Evolutionary conservation across 78 protist species (phyloP).

Genomic region (Pigoraptor vietnamica): DNA sequence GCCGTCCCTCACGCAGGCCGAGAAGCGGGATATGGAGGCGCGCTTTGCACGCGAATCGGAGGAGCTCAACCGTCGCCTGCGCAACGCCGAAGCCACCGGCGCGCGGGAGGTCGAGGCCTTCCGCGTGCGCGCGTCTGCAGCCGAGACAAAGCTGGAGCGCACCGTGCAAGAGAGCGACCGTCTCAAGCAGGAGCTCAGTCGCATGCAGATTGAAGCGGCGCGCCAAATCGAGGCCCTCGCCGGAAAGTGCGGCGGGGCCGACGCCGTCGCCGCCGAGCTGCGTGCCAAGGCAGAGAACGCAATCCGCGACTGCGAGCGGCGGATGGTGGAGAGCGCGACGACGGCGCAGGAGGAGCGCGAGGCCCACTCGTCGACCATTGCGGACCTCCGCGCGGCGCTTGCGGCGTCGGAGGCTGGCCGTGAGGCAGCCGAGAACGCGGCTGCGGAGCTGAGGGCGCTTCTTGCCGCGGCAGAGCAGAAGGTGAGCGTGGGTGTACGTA

Average conservation of each 20-base stretch:
- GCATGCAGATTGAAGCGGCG: not conserved
- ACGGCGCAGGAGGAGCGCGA: not conserved
- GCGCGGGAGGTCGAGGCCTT: not conserved
- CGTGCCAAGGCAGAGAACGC: not conserved
- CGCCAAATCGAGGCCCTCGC: not conserved
- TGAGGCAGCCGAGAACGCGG: not conserved
- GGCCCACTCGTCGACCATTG: not conserved
- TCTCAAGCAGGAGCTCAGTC: not conserved
- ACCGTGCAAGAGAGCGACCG: not conserved
- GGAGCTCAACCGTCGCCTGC: not conserved
- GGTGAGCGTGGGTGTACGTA: not conserved
- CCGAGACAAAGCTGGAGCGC: not conserved
- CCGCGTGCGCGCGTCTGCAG: not conserved
- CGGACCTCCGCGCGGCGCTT: not conserved
- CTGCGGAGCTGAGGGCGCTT: not conserved
- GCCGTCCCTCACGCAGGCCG: no score
- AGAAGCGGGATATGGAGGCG: not conserved
- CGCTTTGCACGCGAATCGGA: not conserved
- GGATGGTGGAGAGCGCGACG: not conserved
- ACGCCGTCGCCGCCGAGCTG: not conserved
- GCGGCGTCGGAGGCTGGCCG: not conserved
- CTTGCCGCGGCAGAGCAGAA: not conserved
- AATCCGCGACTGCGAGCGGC: not conserved
- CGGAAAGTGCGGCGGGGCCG: not conserved
- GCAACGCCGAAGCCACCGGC: not conserved